These are phyloP conservation scores for Rostrohypoxylon terebratum DNA, from an alignment of 495 filamentous ascomycete genomes.

Conservation along the genomic window DNA sequence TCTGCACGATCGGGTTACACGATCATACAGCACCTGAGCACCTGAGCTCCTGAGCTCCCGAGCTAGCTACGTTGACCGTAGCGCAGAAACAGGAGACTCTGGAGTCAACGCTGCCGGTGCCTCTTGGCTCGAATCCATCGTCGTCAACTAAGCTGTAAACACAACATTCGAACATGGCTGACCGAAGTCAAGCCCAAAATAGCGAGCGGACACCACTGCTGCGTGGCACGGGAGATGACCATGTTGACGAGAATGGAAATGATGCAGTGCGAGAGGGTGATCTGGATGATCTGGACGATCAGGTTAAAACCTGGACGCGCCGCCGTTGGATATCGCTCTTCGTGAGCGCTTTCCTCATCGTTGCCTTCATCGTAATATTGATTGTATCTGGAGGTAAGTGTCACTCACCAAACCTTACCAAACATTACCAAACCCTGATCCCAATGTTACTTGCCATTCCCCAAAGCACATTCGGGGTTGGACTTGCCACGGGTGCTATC, in stretches of 20 bases:
- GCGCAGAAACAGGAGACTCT: conserved; percentile 1
- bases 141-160: conserved; percentile 6
- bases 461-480: background rate
- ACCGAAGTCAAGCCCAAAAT: conserved; percentile 14
- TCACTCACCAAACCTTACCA: background rate
- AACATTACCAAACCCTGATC: background rate
- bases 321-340: conserved; percentile 51
- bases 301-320: conserved; percentile 42
- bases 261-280: conserved; percentile 23
- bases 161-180: conserved; percentile 24
- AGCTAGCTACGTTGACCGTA: conserved; percentile 9
- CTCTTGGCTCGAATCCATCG: conserved; percentile 34
- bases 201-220: conserved; percentile 42
- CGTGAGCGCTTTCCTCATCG: conserved; percentile 44
- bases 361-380: conserved; percentile 46
- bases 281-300: conserved; percentile 18
- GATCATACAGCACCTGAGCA: no score
- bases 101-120: conserved; percentile 15
- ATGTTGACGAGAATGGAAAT: conserved; percentile 17
- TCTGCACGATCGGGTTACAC: background rate
- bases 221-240: conserved; percentile 13
- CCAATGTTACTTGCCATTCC: background rate
- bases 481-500: conserved; percentile 1
- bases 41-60: no score
- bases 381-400: conserved; percentile 49